Conservation (phyloP, 768 basidiomycete genomes). For the Trametes sanguinea region DNA sequence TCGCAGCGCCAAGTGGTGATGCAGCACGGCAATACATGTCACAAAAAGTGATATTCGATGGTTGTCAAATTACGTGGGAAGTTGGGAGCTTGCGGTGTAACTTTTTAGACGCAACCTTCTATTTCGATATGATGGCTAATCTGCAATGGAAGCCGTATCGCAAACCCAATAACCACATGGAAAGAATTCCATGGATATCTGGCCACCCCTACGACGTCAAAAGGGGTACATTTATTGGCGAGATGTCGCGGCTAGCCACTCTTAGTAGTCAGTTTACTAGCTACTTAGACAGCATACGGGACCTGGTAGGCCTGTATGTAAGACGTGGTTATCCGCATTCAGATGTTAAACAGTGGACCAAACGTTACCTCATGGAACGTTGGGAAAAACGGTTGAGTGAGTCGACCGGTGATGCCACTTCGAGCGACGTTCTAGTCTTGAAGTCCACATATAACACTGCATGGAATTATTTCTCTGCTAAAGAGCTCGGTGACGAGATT, state of each 20-base stretch:
- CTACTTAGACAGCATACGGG: slow-evolving; percentile 33
- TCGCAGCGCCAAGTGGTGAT: neutral
- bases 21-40: neutral
- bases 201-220: slow-evolving; percentile 19
- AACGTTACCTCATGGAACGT: slow-evolving; percentile 28
- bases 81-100: neutral
- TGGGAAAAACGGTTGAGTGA: slow-evolving; percentile 33
- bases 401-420: neutral
- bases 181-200: slow-evolving; percentile 24
- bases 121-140: slow-evolving; percentile 19
- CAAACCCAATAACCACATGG: slow-evolving; percentile 21
- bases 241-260: slow-evolving; percentile 26
- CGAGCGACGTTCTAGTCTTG: slow-evolving; percentile 32
- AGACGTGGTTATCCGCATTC: slow-evolving; percentile 35
- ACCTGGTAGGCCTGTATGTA: slow-evolving; percentile 32
- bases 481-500: slow-evolving; percentile 33
- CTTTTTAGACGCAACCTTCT: slow-evolving; percentile 37
- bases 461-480: slow-evolving; percentile 38
- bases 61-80: slow-evolving; percentile 21
- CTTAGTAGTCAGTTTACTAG: slow-evolving; percentile 31
- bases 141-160: slow-evolving; percentile 19
- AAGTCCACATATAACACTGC: slow-evolving; percentile 35
- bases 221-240: slow-evolving; percentile 24
- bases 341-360: slow-evolving; percentile 31
- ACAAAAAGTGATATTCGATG: slow-evolving; percentile 13